phyloP scores from a whole-genome alignment of 306 rosid species.

The Cucurbita maxima region DNA sequence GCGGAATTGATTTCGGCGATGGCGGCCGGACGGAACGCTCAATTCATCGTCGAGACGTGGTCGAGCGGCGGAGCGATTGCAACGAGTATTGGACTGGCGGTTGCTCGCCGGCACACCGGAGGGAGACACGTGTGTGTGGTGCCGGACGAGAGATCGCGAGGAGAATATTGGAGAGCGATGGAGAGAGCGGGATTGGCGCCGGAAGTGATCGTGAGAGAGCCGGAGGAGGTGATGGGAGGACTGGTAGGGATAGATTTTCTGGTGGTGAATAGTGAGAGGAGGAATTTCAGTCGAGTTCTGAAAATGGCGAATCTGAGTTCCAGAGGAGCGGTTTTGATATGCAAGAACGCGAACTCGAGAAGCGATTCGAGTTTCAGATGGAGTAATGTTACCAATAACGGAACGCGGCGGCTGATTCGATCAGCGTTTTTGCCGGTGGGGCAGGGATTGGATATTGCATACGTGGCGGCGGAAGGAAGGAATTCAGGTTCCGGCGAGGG shows the following conservation, averaged over 20 bases:
- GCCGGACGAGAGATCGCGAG: slow-evolving; percentile 51
- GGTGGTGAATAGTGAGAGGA: slow-evolving; percentile 55
- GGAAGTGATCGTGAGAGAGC: slow-evolving; percentile 56
- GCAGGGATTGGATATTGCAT: slow-evolving; percentile 67
- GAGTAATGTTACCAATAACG: slow-evolving; percentile 36
- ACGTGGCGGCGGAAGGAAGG: slow-evolving; percentile 35
- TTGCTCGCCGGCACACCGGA: slow-evolving; percentile 57
- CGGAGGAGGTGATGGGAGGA: slow-evolving; percentile 50
- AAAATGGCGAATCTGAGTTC: slow-evolving; percentile 53
- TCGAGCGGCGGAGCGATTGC: slow-evolving; percentile 56
- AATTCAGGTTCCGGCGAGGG: slow-evolving; percentile 14
- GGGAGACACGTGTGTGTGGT: slow-evolving; percentile 79
- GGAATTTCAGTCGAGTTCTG: slow-evolving; percentile 36
- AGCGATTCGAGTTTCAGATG: slow-evolving; percentile 33
- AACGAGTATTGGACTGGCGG: slow-evolving; percentile 53
- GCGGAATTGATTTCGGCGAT: slow-evolving; percentile 80
- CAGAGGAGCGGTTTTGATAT: slow-evolving; percentile 62
- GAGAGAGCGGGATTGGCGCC: slow-evolving; percentile 22
- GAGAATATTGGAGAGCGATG: slow-evolving; percentile 44
- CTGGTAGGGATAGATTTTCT: slow-evolving; percentile 51
- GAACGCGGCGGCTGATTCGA: slow-evolving; percentile 42
- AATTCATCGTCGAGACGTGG: slow-evolving; percentile 83
- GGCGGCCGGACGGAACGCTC: slow-evolving; percentile 93
- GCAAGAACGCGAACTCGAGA: slow-evolving; percentile 55
- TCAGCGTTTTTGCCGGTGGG: slow-evolving; percentile 90